phyloP scores from a whole-genome alignment of 2,329 filamentous ascomycete genomes.

The Aspergillus brunneoviolaceus region DNA sequence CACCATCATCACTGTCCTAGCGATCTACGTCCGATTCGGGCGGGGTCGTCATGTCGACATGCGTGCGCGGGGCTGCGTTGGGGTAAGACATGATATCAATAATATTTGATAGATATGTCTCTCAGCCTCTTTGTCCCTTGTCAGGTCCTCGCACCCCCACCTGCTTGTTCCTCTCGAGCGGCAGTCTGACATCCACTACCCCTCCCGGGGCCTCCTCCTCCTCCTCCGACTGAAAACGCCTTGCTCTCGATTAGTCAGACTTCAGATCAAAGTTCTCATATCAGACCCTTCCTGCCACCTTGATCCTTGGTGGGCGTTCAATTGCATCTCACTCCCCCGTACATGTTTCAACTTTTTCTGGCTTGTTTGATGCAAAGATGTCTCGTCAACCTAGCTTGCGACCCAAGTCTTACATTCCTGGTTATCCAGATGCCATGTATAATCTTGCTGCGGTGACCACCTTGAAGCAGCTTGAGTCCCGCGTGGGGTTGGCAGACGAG shows the following conservation, averaged over 20 bases:
- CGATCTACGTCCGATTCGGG: slow-evolving; percentile 20
- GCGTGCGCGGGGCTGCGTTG: slow-evolving; percentile 28
- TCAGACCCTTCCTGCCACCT: background rate
- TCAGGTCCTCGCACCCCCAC: slow-evolving; percentile 20
- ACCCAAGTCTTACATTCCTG: slow-evolving; percentile 39
- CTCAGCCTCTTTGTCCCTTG: slow-evolving; percentile 19
- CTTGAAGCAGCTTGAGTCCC: slow-evolving; percentile 32
- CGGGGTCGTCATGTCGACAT: slow-evolving; percentile 21
- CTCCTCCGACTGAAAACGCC: slow-evolving; percentile 9
- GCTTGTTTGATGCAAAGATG: slow-evolving; percentile 34
- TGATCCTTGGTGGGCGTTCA: slow-evolving; percentile 3
- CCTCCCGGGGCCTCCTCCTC: slow-evolving; percentile 4
- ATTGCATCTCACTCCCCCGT: slow-evolving; percentile 9
- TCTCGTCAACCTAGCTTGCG: slow-evolving; percentile 40
- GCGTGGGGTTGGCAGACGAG: slow-evolving; percentile 30
- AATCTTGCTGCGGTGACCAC: slow-evolving; percentile 33
- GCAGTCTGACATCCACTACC: slow-evolving; percentile 12
- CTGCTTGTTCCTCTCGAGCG: slow-evolving; percentile 15
- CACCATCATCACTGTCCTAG: slow-evolving; percentile 25
- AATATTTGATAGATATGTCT: slow-evolving; percentile 13
- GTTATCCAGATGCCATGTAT: slow-evolving; percentile 36
- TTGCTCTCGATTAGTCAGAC: slow-evolving; percentile 12
- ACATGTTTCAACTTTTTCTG: slow-evolving; percentile 5
- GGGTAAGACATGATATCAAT: slow-evolving; percentile 27
- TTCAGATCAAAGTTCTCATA: slow-evolving; percentile 3